Percentiles rank a stretch among this genome's conserved stretches.
Evolutionary conservation across 768 basidiomycete species (phyloP).

Genomic region (Favolaschia claudopus): DNA sequence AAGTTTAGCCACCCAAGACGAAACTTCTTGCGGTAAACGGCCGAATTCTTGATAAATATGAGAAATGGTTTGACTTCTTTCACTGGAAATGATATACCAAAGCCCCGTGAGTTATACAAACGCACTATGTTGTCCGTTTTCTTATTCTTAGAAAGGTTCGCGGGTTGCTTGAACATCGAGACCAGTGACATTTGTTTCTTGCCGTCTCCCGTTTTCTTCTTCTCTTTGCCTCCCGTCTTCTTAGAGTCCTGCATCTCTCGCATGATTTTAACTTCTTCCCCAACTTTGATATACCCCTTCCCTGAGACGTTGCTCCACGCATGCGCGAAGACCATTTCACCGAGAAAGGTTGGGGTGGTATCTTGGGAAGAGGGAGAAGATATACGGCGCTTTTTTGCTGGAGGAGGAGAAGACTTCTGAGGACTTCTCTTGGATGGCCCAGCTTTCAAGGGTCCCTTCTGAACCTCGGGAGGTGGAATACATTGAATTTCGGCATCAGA

Average conservation of each 20-base stretch:
- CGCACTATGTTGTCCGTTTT: slow-evolving; percentile 71
- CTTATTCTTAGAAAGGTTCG: slow-evolving; percentile 58
- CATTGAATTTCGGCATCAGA: slow-evolving; percentile 43
- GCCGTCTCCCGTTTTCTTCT: slow-evolving; percentile 46
- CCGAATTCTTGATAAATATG: slow-evolving; percentile 67
- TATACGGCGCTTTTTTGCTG: slow-evolving; percentile 62
- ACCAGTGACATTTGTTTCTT: slow-evolving; percentile 74
- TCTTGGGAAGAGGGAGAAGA: slow-evolving; percentile 36
- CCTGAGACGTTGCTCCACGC: slow-evolving; percentile 85
- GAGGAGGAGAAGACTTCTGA: slow-evolving; percentile 36
- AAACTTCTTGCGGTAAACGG: slow-evolving; percentile 71
- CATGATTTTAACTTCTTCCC: slow-evolving; percentile 67
- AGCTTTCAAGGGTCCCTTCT: slow-evolving; percentile 37
- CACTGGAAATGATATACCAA: slow-evolving; percentile 54
- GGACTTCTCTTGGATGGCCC: slow-evolving; percentile 23
- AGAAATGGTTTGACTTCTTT: neutral
- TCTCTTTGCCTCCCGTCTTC: slow-evolving; percentile 35
- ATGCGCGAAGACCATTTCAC: slow-evolving; percentile 72
- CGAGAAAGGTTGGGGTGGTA: slow-evolving; percentile 58
- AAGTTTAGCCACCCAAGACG: slow-evolving; percentile 77
- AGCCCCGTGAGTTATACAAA: slow-evolving; percentile 67
- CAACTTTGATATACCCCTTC: slow-evolving; percentile 68
- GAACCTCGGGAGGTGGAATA: slow-evolving; percentile 45
- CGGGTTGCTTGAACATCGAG: slow-evolving; percentile 69
- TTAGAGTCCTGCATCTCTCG: slow-evolving; percentile 55